These are phyloP conservation scores for Phyllosticta citribraziliensis DNA, from an alignment of 2,329 filamentous ascomycete species.

Conservation along the genomic window DNA sequence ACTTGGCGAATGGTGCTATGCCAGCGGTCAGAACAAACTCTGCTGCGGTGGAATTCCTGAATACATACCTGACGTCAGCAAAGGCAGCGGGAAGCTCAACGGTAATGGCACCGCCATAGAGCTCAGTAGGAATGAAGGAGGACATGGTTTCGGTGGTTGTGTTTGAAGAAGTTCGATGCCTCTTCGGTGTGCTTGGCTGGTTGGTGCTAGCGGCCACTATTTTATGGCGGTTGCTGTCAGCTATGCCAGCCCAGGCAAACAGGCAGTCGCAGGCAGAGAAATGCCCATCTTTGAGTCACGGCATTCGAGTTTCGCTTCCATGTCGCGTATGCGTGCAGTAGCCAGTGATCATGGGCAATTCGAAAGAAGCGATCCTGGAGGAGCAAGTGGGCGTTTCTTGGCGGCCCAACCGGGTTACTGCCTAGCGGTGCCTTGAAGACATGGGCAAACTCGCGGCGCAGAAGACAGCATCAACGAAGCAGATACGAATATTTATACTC, in stretches of 20 bases:
- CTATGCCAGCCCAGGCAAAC: neutral
- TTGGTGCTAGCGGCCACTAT: neutral
- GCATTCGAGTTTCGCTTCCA: neutral
- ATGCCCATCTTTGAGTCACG: neutral
- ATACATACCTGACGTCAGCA: constrained; percentile 59
- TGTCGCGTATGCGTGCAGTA: neutral
- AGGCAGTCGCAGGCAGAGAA: neutral
- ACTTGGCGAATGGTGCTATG: constrained; percentile 61
- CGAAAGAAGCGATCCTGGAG: neutral
- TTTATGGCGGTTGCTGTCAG: neutral
- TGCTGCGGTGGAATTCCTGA: neutral
- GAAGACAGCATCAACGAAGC: neutral
- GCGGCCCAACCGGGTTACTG: neutral
- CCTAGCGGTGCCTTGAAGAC: neutral
- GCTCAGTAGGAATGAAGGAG: constrained; percentile 45
- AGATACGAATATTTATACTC: neutral
- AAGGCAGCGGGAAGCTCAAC: constrained; percentile 59
- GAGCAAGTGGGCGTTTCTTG: neutral
- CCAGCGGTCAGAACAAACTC: constrained; percentile 1
- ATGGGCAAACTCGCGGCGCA: neutral
- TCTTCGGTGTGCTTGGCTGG: neutral
- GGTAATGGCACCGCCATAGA: constrained; percentile 65
- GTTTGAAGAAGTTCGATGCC: neutral
- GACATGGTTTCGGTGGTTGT: constrained; percentile 31
- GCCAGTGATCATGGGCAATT: neutral